Evolutionary conservation across 345 rosid genomes (phyloP).

Genomic region (Bruguiera parviflora): DNA sequence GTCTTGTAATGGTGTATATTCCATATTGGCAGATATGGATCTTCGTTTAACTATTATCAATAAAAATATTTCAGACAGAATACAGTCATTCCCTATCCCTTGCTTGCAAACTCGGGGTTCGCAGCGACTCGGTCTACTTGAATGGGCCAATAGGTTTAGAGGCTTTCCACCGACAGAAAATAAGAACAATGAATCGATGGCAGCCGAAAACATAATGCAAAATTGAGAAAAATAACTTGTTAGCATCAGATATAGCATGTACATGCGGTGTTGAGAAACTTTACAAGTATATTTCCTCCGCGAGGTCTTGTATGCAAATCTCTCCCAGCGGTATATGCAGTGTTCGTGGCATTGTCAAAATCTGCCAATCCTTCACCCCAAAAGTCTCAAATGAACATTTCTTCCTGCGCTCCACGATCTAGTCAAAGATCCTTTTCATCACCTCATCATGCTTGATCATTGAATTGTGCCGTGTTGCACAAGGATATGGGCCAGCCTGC

Average conservation of each 20-base stretch:
- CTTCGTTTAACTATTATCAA: conserved; percentile 23
- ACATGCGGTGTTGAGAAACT: conserved; percentile 18
- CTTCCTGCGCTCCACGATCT: background rate
- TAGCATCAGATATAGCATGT: conserved; percentile 17
- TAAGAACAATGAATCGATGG: too few species aligned
- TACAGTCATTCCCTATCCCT: background rate
- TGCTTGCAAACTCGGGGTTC: background rate
- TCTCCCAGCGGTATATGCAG: background rate
- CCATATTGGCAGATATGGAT: conserved; percentile 16
- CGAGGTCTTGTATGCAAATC: conserved; percentile 5
- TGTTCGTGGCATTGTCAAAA: conserved; percentile 1
- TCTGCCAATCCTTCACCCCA: background rate
- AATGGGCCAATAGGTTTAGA: too few species aligned
- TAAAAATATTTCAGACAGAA: conserved; percentile 15
- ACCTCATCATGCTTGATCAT: background rate
- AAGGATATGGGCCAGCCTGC: too few species aligned
- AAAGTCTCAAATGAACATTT: background rate
- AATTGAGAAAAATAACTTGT: background rate
- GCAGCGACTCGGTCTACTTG: too few species aligned
- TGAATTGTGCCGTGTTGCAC: background rate
- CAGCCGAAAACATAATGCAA: background rate
- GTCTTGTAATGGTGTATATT: conserved; percentile 19
- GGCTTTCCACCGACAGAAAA: too few species aligned
- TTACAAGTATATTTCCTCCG: conserved; percentile 20
- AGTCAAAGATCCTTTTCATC: background rate